Percentiles rank a stretch among this genome's conserved stretches.
phyloP scores from a whole-genome alignment of 192 early-diverging fungal genomes.

The Cetraspora pellucida region DNA sequence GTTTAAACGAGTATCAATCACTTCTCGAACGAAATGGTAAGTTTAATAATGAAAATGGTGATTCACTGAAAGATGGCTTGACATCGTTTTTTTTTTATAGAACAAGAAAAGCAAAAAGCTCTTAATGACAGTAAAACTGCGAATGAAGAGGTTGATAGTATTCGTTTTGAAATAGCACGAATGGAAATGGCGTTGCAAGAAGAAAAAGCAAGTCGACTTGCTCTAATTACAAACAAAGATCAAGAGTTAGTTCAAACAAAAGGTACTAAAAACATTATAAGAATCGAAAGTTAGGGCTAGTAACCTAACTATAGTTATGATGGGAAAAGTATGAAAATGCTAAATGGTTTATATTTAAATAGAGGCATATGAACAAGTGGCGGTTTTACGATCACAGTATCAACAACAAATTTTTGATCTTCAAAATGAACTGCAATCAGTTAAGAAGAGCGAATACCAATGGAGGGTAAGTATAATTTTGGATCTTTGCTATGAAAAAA shows the following conservation, averaged over 20 bases:
- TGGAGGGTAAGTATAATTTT: background rate
- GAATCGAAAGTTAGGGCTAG: background rate
- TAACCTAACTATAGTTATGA: background rate
- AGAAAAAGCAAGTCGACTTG: slow-evolving; percentile 4
- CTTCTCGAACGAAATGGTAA: background rate
- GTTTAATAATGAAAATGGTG: background rate
- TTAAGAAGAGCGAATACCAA: slow-evolving; percentile 1
- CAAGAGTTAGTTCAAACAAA: background rate
- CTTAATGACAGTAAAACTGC: background rate
- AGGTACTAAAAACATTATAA: background rate
- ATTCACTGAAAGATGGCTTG: background rate
- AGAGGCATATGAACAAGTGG: background rate
- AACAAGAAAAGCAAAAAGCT: background rate
- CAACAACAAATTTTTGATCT: background rate
- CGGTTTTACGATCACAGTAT: background rate
- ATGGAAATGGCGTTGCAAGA: background rate
- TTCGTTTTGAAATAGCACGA: background rate
- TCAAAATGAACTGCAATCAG: slow-evolving; percentile 4
- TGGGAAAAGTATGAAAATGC: background rate
- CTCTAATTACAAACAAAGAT: background rate
- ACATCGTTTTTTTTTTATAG: background rate
- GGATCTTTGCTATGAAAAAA: background rate
- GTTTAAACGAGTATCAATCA: background rate
- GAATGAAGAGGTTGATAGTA: background rate
- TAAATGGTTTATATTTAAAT: background rate